Evolutionary conservation across 352 stramenopile species (phyloP).

Genomic region (Globisporangium polare): DNA sequence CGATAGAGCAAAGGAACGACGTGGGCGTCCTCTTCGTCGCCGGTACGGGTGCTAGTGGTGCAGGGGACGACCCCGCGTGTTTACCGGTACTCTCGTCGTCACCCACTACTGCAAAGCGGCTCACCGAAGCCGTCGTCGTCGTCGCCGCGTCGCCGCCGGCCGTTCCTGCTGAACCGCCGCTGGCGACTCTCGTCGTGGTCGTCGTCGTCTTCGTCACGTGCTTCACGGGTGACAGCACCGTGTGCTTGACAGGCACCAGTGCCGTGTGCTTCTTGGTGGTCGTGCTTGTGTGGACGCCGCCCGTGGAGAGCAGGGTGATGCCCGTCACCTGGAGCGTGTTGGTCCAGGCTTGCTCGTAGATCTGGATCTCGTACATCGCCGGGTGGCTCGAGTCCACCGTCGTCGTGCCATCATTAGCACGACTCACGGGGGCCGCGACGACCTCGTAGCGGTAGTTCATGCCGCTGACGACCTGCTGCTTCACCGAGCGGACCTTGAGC

Average conservation of each 20-base stretch:
- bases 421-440: conserved; percentile 36
- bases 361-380: conserved; percentile 38
- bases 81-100: too few species aligned
- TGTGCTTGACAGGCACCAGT: too few species aligned
- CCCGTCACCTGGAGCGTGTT: conserved; percentile 33
- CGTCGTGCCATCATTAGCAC: conserved; percentile 27
- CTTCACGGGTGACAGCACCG: background rate
- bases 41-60: too few species aligned
- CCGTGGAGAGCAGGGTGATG: background rate
- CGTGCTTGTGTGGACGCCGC: too few species aligned
- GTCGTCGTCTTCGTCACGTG: background rate
- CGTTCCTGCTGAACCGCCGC: too few species aligned
- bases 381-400: conserved; percentile 22
- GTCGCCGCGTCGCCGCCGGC: too few species aligned
- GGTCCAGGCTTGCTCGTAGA: conserved; percentile 64
- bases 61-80: too few species aligned
- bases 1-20: background rate
- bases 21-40: background rate
- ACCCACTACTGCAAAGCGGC: too few species aligned
- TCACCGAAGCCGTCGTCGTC: too few species aligned
- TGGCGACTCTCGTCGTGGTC: too few species aligned
- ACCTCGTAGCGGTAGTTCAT: conserved; percentile 78
- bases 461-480: conserved; percentile 53
- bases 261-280: too few species aligned
- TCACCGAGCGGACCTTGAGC: conserved; percentile 28